Base-by-base conservation (phyloP, 75 land plant species). In the Pinus taeda region DNA sequence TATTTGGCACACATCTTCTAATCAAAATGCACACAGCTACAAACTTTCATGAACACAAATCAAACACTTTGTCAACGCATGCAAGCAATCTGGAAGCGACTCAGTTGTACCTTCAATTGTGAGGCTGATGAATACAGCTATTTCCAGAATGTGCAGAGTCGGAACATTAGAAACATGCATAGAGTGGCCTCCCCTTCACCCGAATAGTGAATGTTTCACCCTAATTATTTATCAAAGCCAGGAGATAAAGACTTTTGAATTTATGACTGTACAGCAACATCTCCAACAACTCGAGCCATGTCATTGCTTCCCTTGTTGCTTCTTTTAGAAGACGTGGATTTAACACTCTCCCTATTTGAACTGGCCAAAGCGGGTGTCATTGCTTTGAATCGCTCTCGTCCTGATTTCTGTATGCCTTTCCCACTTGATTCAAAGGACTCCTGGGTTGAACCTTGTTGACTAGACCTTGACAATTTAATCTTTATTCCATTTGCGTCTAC, bases 211-310 rank as follows among this genome's bases (percentile, higher is more conserved):
- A 39, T 45, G 26, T 20, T 71, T 71, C 73, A 45, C 39, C 30
- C 67, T 36, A 64, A 64, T 36, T 14, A 65, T 17, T 61, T 15
- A 65, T 30, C 36, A 65, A 22, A 71, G 17, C 18, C 74, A 71
- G 29, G 24, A 49, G 8, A 49, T 37, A 11, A 7, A 49, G 15
- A 18, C 26, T 22, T 71, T 13, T 8, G 39, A 22, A 13, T 26
- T 71, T 71, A 71, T 42, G 74, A 71, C 57, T 49, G 74, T 71
- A 71, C 74, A 71, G 42, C 22, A 7, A 71, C 74, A 49, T 71
- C 57, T 45, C 74, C 74, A 7, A 45, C 74, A 42, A 71, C 74
- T 71, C 42, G 24, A 53, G 57, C 74, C 74, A 71, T 53, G 29
- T 49, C 55, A 71, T 71, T 71, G 55, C 74, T 37, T 71, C 57